Conservation (phyloP, 2,329 filamentous ascomycete genomes). For the Colletotrichum eremochloae region DNA sequence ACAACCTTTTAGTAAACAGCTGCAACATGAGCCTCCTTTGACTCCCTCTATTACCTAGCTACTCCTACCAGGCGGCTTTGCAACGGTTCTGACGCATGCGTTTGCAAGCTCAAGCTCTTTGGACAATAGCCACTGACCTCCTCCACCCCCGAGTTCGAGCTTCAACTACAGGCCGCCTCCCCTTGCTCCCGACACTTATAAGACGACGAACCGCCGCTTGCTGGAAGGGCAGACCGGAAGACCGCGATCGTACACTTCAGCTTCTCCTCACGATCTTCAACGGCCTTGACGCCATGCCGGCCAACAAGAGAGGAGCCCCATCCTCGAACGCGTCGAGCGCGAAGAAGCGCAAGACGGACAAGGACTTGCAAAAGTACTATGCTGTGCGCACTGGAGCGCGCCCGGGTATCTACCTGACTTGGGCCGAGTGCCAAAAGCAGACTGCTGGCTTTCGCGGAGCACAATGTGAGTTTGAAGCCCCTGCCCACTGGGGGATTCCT, state of each 20-base stretch:
- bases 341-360: constrained; percentile 65
- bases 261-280: constrained; percentile 13
- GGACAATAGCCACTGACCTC: constrained; percentile 28
- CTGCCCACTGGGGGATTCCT: not conserved
- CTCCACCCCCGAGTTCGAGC: constrained; percentile 2
- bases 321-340: constrained; percentile 34
- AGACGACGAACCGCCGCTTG: constrained; percentile 18
- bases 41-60: constrained; percentile 33
- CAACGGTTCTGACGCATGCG: constrained; percentile 35
- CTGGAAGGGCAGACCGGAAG: constrained; percentile 21
- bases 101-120: constrained; percentile 30
- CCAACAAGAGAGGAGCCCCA: constrained; percentile 34
- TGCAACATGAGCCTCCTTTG: constrained; percentile 34
- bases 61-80: constrained; percentile 29
- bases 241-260: constrained; percentile 3
- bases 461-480: constrained; percentile 68
- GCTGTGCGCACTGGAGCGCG: constrained; percentile 69
- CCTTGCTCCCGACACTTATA: not conserved
- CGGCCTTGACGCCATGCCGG: constrained; percentile 34
- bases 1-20: constrained; percentile 5
- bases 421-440: constrained; percentile 72
- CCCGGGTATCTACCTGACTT: constrained; percentile 64
- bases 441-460: constrained; percentile 74
- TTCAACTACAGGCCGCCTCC: not conserved
- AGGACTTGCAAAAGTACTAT: constrained; percentile 69